Percentiles rank a stretch among this genome's conserved stretches.
These are phyloP conservation scores for Zarea fungicola DNA, from an alignment of 2,329 filamentous ascomycete species.

Conservation along the genomic window DNA sequence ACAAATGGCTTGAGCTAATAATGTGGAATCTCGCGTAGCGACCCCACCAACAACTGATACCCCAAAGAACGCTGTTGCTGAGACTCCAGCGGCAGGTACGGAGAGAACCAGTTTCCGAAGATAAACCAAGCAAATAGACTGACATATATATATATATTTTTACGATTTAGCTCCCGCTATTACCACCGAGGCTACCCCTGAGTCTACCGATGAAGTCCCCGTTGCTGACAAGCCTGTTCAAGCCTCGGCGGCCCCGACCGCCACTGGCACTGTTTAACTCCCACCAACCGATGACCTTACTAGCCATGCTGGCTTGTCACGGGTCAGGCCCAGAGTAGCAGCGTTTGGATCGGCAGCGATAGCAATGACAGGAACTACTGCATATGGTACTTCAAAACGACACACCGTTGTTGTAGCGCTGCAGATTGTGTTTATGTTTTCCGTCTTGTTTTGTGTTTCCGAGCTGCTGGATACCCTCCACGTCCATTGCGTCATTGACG, in stretches of 20 bases:
- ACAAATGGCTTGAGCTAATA: slow-evolving; percentile 10
- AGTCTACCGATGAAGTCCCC: too few relatives aligned
- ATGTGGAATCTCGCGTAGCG: slow-evolving; percentile 6
- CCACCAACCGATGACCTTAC: too few relatives aligned
- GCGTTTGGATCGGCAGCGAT: too few relatives aligned
- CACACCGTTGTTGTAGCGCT: slow-evolving; percentile 10
- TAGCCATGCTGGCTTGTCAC: too few relatives aligned
- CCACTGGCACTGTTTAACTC: too few relatives aligned
- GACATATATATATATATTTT: background rate
- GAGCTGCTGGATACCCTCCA: slow-evolving; percentile 15
- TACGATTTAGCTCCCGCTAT: slow-evolving; percentile 6
- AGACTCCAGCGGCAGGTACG: slow-evolving; percentile 13
- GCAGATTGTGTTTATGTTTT: slow-evolving; percentile 2
- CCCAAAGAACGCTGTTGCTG: slow-evolving; percentile 17
- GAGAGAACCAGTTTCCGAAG: background rate
- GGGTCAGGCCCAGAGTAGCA: too few relatives aligned
- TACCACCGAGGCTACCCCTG: too few relatives aligned
- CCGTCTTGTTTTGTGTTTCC: slow-evolving; percentile 2
- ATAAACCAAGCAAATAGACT: background rate
- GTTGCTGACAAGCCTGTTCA: too few relatives aligned
- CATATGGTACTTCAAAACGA: too few relatives aligned
- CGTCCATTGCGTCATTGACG: background rate
- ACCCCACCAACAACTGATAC: slow-evolving; percentile 18
- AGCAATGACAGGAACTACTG: too few relatives aligned
- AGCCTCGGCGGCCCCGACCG: too few relatives aligned